Evolutionary conservation across 805 yeast species (phyloP), one percentile per base, ranked within the genome.

Genomic region (Cyberlindnera petersonii): DNA sequence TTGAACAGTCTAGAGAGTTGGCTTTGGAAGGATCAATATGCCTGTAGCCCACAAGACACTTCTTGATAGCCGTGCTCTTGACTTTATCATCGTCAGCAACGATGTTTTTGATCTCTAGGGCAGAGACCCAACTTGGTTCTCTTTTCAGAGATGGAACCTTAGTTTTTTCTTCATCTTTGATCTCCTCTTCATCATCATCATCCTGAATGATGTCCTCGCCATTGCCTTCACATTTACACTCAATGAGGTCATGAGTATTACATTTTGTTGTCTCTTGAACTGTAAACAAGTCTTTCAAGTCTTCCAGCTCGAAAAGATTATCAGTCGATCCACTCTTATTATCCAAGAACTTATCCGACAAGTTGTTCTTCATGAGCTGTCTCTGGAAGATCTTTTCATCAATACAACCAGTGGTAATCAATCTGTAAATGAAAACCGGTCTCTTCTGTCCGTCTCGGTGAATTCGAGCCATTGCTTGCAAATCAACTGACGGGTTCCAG

Each of bases 361-460:
- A 63, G 37, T 82, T 88, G 39, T 68, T 76, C 59, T 93, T 93
- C 69, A 86, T 80, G 38, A 89, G 64, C 59, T 93, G 98, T 15
- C 98, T 68, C 58, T 93, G 98, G 44, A 84, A 80, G 4, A 93
- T 89, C 63, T 89, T 91, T 58, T 93, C 98, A 58, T 93, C 98
- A 24, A 88, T 83, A 39, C 89, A 79, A 0, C 98, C 98, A 0
- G 94, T 79, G 0, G 95, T 83, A 30, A 93, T 63, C 15, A 93
- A 60, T 48, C 98, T 70, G 56, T 93, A 93, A 22, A 91, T 79
- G 55, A 66, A 82, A 9, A 88, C 93, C 0, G 86, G 86, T 33
- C 64, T 72, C 33, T 63, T 74, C 58, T 93, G 98, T 0, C 98
- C 98, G 59, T 91, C 97, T 52, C 98, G 69, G 56, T 91, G 96